Conservation (phyloP, 306 rosid species). For the Citrullus mucosospermus region DNA sequence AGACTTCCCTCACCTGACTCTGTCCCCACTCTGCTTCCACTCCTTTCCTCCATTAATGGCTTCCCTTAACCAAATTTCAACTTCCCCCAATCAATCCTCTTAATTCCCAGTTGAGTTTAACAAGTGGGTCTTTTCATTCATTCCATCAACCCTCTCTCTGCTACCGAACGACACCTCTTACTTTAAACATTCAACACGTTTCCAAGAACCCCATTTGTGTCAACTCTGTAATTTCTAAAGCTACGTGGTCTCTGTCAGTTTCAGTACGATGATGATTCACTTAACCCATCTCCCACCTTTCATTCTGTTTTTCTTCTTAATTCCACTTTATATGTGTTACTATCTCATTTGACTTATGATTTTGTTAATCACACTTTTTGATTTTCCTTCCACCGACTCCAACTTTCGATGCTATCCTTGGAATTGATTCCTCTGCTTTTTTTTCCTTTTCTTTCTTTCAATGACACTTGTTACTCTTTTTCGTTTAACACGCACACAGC, state of each 20-base stretch:
- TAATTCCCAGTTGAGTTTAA: neutral
- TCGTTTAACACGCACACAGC: neutral
- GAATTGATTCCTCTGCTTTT: neutral
- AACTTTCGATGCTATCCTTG: neutral
- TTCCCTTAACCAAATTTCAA: neutral
- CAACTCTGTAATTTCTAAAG: neutral
- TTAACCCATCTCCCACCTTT: neutral
- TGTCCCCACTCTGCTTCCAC: neutral
- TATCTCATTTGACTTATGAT: neutral
- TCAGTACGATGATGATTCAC: conserved; percentile 5
- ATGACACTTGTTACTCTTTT: neutral
- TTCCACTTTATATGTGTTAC: neutral
- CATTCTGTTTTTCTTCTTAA: neutral
- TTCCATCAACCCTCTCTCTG: neutral
- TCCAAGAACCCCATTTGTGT: neutral
- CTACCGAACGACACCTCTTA: neutral
- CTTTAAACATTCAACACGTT: neutral
- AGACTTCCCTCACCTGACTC: conserved; percentile 3
- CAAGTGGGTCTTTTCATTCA: neutral
- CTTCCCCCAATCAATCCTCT: neutral
- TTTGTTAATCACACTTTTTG: neutral
- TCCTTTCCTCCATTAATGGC: neutral
- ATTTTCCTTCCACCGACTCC: neutral
- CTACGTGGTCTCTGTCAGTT: neutral
- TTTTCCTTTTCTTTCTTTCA: neutral